These are phyloP conservation scores for Fomitopsis serialis DNA, from an alignment of 768 basidiomycete species.

Conservation along the genomic window DNA sequence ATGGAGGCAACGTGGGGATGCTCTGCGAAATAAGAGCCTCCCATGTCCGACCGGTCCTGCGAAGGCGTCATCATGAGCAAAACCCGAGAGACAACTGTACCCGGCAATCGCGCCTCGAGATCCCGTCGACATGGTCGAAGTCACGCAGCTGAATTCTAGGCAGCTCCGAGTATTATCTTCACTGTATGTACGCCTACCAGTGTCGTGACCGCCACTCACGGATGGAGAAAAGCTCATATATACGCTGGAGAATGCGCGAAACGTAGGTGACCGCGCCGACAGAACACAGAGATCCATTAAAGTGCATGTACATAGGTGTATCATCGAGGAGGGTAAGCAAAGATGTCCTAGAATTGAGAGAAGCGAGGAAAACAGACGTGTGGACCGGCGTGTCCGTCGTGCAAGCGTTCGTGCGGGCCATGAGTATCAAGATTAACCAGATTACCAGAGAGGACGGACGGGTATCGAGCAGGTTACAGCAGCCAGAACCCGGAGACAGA, in stretches of 20 bases:
- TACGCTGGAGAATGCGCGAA: not conserved
- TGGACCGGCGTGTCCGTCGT: constrained; percentile 27
- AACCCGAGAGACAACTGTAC: too few species aligned
- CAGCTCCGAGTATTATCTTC: too few species aligned
- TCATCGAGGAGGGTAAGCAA: constrained; percentile 20
- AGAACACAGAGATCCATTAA: constrained; percentile 19
- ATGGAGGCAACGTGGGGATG: not conserved
- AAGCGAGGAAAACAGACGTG: constrained; percentile 12
- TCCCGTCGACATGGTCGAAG: too few species aligned
- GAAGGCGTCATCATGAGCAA: constrained; percentile 23
- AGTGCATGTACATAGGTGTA: constrained; percentile 25
- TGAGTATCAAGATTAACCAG: constrained; percentile 21
- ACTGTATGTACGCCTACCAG: too few species aligned
- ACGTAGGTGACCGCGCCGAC: constrained; percentile 7
- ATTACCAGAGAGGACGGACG: constrained; percentile 9
- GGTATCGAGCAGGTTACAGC: constrained; percentile 26
- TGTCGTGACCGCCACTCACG: not conserved
- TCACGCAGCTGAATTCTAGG: too few species aligned
- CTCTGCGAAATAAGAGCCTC: too few species aligned
- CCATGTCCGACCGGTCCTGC: constrained; percentile 1
- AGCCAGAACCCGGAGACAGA: constrained; percentile 20
- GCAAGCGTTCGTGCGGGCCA: constrained; percentile 26
- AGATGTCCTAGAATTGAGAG: constrained; percentile 11
- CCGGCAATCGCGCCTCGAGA: too few species aligned
- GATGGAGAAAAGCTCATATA: not conserved